Percentiles rank a stretch among this genome's conserved stretches.
Conservation (phyloP, 306 rosid species). For the Rosa chinensis region DNA sequence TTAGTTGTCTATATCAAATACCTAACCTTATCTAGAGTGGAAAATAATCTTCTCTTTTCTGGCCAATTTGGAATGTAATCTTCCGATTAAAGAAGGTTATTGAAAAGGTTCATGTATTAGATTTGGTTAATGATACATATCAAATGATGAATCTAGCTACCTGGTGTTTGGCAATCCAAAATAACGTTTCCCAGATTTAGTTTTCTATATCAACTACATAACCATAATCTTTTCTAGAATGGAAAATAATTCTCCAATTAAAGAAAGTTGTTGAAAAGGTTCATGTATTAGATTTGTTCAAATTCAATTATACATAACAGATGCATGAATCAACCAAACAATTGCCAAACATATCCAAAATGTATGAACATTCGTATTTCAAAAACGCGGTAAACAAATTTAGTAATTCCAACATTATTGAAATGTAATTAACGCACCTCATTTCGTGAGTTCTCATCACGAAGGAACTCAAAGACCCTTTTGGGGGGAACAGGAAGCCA, state of each 20-base stretch:
- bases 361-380: background rate
- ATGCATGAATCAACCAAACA: background rate
- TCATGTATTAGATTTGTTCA: background rate
- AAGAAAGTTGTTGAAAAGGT: background rate
- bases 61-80: background rate
- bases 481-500: constrained; percentile 95
- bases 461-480: constrained; percentile 84
- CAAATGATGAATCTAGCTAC: background rate
- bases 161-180: background rate
- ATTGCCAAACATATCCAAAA: background rate
- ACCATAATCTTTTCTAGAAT: background rate
- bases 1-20: background rate
- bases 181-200: background rate
- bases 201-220: background rate
- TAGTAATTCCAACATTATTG: background rate
- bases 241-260: background rate
- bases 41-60: background rate
- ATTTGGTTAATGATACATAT: background rate
- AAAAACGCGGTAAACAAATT: background rate
- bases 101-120: background rate
- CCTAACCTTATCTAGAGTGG: background rate
- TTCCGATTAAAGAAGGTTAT: background rate
- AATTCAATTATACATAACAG: background rate
- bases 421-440: constrained; percentile 50
- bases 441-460: constrained; percentile 81